These are phyloP conservation scores for Saccharomycopsis sp. DNA, from an alignment of 805 yeast species.

Conservation along the genomic window DNA sequence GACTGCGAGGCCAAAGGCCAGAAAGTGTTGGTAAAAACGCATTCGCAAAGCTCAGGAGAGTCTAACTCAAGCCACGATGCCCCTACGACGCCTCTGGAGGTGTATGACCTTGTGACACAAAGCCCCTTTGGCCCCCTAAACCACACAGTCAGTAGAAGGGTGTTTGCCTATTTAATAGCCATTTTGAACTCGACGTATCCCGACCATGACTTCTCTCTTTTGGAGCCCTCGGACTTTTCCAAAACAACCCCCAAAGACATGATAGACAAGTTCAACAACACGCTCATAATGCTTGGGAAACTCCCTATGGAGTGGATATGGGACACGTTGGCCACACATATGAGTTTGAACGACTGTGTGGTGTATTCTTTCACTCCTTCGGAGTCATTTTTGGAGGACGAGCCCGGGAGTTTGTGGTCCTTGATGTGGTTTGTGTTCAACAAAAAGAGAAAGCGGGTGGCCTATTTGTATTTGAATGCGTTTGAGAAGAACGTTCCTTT, in stretches of 20 bases:
- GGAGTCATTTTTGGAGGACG: slow-evolving; percentile 60
- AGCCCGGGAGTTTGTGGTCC: slow-evolving; percentile 59
- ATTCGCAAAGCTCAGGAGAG: background rate
- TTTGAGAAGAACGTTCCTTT: slow-evolving; percentile 17
- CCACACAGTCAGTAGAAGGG: slow-evolving; percentile 76
- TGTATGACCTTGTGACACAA: slow-evolving; percentile 19
- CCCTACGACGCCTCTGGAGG: slow-evolving; percentile 10
- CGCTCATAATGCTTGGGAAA: slow-evolving; percentile 61
- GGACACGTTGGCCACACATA: slow-evolving; percentile 80
- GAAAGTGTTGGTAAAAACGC: background rate
- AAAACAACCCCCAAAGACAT: slow-evolving; percentile 44
- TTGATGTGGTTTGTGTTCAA: slow-evolving; percentile 88
- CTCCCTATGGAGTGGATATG: slow-evolving; percentile 65
- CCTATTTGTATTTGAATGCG: slow-evolving; percentile 70
- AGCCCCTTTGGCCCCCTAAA: slow-evolving; percentile 91
- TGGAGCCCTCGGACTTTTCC: slow-evolving; percentile 71
- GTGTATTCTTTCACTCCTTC: slow-evolving; percentile 35
- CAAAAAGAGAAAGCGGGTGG: slow-evolving; percentile 86
- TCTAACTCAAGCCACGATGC: slow-evolving; percentile 2
- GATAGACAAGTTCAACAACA: slow-evolving; percentile 65
- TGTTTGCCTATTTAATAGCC: slow-evolving; percentile 86
- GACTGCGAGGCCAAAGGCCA: background rate
- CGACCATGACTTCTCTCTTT: slow-evolving; percentile 85
- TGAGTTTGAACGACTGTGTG: slow-evolving; percentile 49
- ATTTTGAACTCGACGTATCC: slow-evolving; percentile 90